A percentile compares a stretch with the other conserved stretches of the same genome.
phyloP scores from a whole-genome alignment of 192 early-diverging fungal genomes.

The Backusella mclennaniae region DNA sequence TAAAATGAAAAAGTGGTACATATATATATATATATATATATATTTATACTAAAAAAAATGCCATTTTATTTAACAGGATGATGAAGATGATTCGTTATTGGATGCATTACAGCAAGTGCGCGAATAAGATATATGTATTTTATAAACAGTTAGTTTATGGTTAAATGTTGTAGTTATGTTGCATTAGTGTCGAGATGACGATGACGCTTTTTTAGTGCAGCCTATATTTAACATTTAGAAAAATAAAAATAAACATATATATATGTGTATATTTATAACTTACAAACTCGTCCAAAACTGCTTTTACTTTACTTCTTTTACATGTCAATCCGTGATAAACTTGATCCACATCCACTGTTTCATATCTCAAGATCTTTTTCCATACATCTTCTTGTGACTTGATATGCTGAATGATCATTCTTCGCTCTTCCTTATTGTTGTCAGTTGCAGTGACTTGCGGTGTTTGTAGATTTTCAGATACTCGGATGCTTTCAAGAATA shows the following conservation, averaged over 20 bases:
- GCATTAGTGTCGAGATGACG: background rate
- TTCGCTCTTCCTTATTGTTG: background rate
- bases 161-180: background rate
- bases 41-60: background rate
- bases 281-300: background rate
- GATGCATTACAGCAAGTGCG: constrained; percentile 16
- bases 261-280: background rate
- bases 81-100: constrained; percentile 16
- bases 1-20: background rate
- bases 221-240: background rate
- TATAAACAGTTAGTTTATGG: background rate
- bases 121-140: background rate
- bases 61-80: constrained; percentile 7
- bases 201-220: constrained; percentile 1
- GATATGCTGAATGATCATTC: background rate
- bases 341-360: background rate
- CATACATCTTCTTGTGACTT: background rate
- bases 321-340: background rate
- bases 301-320: background rate
- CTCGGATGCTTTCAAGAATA: background rate
- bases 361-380: constrained; percentile 2
- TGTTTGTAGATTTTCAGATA: background rate
- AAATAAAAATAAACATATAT: background rate
- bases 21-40: background rate
- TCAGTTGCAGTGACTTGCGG: background rate